A percentile compares a stretch with the other conserved stretches of the same genome.
These are phyloP conservation scores for Pestalotiopsis sp. DNA, from an alignment of 2,329 filamentous ascomycete genomes.

Conservation along the genomic window DNA sequence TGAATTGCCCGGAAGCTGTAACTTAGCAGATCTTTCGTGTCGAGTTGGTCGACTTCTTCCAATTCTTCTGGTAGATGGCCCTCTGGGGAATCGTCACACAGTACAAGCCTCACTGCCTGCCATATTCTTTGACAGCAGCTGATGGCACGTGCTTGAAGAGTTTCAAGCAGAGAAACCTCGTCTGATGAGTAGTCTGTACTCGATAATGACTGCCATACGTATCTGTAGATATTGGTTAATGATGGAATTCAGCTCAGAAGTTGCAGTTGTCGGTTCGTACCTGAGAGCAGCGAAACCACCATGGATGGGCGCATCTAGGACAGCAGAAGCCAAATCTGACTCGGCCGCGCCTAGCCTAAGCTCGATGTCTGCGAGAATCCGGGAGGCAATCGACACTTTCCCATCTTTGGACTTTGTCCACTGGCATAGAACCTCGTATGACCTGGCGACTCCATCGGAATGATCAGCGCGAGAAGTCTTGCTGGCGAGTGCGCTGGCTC, in stretches of 20 bases:
- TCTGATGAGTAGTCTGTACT: slow-evolving; percentile 39
- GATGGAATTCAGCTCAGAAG: background rate
- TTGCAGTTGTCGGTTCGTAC: slow-evolving; percentile 36
- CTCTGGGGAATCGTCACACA: slow-evolving; percentile 95
- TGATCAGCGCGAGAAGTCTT: slow-evolving; percentile 85
- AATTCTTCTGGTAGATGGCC: slow-evolving; percentile 79
- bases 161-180: slow-evolving; percentile 36
- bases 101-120: slow-evolving; percentile 71
- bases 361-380: slow-evolving; percentile 64
- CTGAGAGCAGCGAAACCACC: slow-evolving; percentile 69
- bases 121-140: slow-evolving; percentile 70
- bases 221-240: slow-evolving; percentile 34
- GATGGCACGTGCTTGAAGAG: slow-evolving; percentile 59
- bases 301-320: slow-evolving; percentile 68
- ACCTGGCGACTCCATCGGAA: slow-evolving; percentile 84
- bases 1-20: slow-evolving; percentile 96
- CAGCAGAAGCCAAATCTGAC: slow-evolving; percentile 65
- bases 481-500: slow-evolving; percentile 61
- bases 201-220: slow-evolving; percentile 54
- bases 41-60: slow-evolving; percentile 70
- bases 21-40: slow-evolving; percentile 87
- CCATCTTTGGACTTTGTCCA: slow-evolving; percentile 48
- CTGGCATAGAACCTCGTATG: slow-evolving; percentile 69
- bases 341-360: slow-evolving; percentile 65
- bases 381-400: slow-evolving; percentile 54